Percentiles rank a stretch among this genome's conserved stretches.
These are phyloP conservation scores for Phytopythium sindhum DNA, from an alignment of 352 stramenopile species.

Conservation along the genomic window DNA sequence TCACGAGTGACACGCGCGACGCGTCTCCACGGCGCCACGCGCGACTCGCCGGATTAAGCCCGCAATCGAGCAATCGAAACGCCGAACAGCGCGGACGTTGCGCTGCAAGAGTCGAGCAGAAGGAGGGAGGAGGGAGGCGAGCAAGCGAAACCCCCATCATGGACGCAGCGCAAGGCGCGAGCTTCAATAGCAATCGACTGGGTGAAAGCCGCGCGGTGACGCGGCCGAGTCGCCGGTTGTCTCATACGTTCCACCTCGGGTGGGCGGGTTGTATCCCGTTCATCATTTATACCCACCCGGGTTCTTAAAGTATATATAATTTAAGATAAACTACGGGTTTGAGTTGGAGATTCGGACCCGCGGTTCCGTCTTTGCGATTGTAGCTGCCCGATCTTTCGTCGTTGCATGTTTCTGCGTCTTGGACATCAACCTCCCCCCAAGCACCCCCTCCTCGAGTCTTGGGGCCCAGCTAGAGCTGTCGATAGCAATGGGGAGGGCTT, in stretches of 20 bases:
- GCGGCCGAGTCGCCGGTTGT: constrained; percentile 5
- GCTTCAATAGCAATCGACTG: constrained; percentile 12
- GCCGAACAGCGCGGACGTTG: no score
- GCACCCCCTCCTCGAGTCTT: background rate
- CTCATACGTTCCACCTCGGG: background rate
- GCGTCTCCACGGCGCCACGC: no score
- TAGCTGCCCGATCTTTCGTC: constrained; percentile 6
- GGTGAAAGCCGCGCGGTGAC: constrained; percentile 5
- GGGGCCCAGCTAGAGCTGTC: no score
- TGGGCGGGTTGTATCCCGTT: background rate
- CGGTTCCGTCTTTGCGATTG: background rate
- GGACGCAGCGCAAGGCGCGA: background rate
- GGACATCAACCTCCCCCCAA: background rate
- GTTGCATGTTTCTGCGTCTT: constrained; percentile 9
- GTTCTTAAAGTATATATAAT: background rate
- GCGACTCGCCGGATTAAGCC: no score
- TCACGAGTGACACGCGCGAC: background rate
- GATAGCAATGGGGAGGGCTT: no score
- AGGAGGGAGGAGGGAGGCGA: background rate
- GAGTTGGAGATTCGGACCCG: background rate
- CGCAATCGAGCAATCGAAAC: background rate
- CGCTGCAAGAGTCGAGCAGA: background rate
- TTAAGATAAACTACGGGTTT: background rate
- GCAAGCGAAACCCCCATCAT: background rate
- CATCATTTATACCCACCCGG: background rate